Percentiles rank a stretch among this genome's conserved stretches.
Evolutionary conservation across 108 stramenopile species (phyloP).

Genomic region (Asterionellopsis glacialis): DNA sequence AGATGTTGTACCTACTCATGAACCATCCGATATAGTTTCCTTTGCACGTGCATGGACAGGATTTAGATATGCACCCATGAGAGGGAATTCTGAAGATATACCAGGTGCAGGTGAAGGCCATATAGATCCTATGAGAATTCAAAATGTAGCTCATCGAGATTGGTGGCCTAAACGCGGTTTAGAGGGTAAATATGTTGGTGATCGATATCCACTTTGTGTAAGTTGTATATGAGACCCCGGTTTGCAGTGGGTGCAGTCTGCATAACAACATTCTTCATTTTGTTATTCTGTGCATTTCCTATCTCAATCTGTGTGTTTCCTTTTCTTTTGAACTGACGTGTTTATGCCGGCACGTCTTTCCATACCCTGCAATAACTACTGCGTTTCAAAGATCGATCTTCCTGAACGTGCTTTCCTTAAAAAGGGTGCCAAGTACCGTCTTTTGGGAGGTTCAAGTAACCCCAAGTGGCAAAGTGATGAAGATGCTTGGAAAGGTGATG

Average conservation of each 20-base stretch:
- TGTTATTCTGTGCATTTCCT: too few species aligned
- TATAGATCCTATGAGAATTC: slow-evolving; percentile 49
- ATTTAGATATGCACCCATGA: slow-evolving; percentile 1
- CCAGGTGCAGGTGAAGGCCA: too few species aligned
- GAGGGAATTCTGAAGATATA: slow-evolving; percentile 14
- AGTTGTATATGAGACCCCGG: too few species aligned
- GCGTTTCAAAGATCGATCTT: too few species aligned
- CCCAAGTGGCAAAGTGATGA: slow-evolving; percentile 10
- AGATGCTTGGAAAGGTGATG: slow-evolving; percentile 10
- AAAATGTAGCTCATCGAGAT: slow-evolving; percentile 23
- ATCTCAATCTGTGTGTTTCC: too few species aligned
- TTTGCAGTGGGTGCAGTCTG: too few species aligned
- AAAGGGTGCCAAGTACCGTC: slow-evolving; percentile 45
- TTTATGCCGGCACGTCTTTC: too few species aligned
- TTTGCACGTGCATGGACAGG: slow-evolving; percentile 47
- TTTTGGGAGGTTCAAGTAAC: slow-evolving; percentile 35
- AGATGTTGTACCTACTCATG: slow-evolving; percentile 18
- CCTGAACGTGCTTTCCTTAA: slow-evolving; percentile 50
- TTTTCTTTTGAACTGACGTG: too few species aligned
- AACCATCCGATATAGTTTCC: slow-evolving; percentile 25
- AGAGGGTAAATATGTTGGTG: slow-evolving; percentile 48
- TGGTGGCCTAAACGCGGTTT: slow-evolving; percentile 58
- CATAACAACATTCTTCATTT: too few species aligned
- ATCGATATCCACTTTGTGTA: slow-evolving; percentile 37
- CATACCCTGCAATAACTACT: too few species aligned